phyloP scores from a whole-genome alignment of 2,329 filamentous ascomycete species.

The Hypoxylon sp. region DNA sequence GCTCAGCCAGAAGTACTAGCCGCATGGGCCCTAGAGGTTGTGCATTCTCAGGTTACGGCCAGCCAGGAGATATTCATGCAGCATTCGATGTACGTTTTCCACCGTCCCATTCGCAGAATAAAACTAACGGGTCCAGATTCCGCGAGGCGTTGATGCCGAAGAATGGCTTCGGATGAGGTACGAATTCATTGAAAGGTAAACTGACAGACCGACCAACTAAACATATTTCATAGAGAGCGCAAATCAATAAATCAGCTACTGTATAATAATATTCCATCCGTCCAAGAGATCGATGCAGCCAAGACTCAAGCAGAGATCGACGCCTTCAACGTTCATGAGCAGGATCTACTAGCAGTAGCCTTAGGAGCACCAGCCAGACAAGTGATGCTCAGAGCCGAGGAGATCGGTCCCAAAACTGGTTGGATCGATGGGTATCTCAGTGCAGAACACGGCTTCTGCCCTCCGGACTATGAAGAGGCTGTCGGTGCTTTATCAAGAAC shows the following conservation, averaged over 20 bases:
- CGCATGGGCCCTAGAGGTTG: constrained; percentile 56
- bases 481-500: constrained; percentile 63
- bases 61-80: constrained; percentile 56
- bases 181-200: neutral
- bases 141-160: constrained; percentile 61
- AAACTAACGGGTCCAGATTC: constrained; percentile 57
- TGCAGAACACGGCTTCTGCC: constrained; percentile 67
- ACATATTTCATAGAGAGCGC: constrained; percentile 56
- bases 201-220: constrained; percentile 13
- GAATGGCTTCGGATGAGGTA: constrained; percentile 64
- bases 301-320: constrained; percentile 62
- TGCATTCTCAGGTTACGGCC: constrained; percentile 56
- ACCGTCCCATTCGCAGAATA: neutral
- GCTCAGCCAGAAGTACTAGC: constrained; percentile 50
- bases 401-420: constrained; percentile 65
- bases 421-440: constrained; percentile 69
- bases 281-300: constrained; percentile 58
- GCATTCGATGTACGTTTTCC: constrained; percentile 50
- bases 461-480: constrained; percentile 65
- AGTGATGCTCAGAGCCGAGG: constrained; percentile 67
- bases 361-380: constrained; percentile 69
- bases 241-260: constrained; percentile 65
- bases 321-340: constrained; percentile 63
- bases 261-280: constrained; percentile 61
- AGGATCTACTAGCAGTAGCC: constrained; percentile 66